Base-by-base conservation (phyloP, 805 yeast species). In the Saccharomycopsis amapae region DNA sequence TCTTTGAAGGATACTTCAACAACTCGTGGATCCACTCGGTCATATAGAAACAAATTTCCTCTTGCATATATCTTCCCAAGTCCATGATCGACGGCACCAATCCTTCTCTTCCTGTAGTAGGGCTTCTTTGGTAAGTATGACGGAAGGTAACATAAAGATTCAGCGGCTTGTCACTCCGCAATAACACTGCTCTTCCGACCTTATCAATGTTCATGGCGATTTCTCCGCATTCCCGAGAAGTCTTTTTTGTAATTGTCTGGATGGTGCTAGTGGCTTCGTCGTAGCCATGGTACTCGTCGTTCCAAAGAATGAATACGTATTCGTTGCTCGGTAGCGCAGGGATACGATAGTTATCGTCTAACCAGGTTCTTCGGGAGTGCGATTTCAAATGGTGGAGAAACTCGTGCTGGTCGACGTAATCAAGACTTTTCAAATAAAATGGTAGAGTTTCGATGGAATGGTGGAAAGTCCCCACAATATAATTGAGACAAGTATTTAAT, bases 271-370 rank as follows among this genome's bases (percentile, higher is more conserved):
- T 66, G 1, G 85, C 85, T 47, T 76, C 74, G 2, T 69, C 65
- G 53, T 71, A 75, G 54, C 76, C 74, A 56, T 85, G 93, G 53
- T 68, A 70, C 55, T 85, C 93, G 57, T 85, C 94, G 59, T 85
- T 85, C 83, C 89, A 85, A n/a, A 82, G 65, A 19, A 80, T 57
- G 26, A 83, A 65, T 35, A 67, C 62, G 64, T 73, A 79, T 12
- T 65, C 62, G 18, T 62, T 55, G 30, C 17, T 20, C 23, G 53
- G 39, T n/a, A 48, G 47, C 10, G 47, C 28, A 19, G 22, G 30
- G 25, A 49, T 41, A 7, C 37, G 17, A 22, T 23, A 49, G 25
- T 42, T 38, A 19, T 49, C 44, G 24, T 5, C 17, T 2, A 35
- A 9, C 52, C 52, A 49, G 28, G 42, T 28, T 4, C n/a, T n/a